Percentiles rank a stretch among this genome's conserved stretches.
phyloP scores from a whole-genome alignment of 2,329 filamentous ascomycete genomes.

The Pestalotiopsis sp. region DNA sequence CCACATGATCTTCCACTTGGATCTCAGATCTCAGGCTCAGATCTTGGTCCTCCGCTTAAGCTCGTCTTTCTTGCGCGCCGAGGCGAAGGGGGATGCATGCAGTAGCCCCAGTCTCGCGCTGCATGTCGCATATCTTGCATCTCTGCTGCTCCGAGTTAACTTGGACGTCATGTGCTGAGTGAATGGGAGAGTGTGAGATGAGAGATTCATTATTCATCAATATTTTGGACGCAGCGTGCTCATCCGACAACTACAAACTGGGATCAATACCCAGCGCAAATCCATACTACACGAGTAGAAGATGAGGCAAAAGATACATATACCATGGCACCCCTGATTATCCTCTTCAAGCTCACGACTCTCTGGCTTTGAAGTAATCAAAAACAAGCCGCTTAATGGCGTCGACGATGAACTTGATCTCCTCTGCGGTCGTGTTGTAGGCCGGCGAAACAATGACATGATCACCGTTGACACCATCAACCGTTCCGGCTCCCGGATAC shows the following conservation, averaged over 20 bases:
- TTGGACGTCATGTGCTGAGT: not conserved
- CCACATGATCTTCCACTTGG: not conserved
- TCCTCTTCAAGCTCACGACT: not conserved
- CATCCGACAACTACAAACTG: not conserved
- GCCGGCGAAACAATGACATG: slow-evolving; percentile 72
- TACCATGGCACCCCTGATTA: no score
- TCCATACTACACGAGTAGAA: no score
- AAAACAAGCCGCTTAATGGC: slow-evolving; percentile 52
- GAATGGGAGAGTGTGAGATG: not conserved
- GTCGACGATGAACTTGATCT: slow-evolving; percentile 59
- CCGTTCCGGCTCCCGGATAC: slow-evolving; percentile 66
- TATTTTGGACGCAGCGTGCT: not conserved
- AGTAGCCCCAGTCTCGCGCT: not conserved
- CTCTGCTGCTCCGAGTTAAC: not conserved
- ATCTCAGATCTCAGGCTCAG: not conserved
- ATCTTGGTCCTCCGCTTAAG: not conserved
- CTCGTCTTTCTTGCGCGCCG: not conserved
- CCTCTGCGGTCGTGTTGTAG: slow-evolving; percentile 61
- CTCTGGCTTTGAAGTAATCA: slow-evolving; percentile 42
- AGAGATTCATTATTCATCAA: not conserved
- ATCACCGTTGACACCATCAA: slow-evolving; percentile 64
- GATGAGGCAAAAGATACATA: no score
- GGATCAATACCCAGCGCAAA: not conserved
- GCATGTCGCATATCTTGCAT: not conserved
- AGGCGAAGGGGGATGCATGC: not conserved